Evolutionary conservation across 1,284 basidiomycete genomes (phyloP).

Genomic region (Malassezia japonica): DNA sequence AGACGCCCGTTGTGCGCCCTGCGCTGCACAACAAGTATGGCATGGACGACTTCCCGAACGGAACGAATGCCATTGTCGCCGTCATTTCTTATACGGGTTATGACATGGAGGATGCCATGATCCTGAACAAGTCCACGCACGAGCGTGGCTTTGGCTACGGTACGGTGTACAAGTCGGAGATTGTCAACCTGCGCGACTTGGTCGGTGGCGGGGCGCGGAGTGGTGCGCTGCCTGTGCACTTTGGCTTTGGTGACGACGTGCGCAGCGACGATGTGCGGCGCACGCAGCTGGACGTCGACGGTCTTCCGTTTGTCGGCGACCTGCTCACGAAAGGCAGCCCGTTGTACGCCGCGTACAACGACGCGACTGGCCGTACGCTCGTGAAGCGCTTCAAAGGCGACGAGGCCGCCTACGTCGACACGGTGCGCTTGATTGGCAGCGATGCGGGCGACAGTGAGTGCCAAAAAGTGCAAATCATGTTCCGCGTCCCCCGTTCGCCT

Average conservation of each 20-base stretch:
- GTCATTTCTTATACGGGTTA: conserved; percentile 99
- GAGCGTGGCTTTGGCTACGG: conserved; percentile 97
- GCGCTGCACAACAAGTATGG: conserved; percentile 87
- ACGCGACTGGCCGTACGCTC: conserved; percentile 69
- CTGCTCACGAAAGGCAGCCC: conserved; percentile 66
- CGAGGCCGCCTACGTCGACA: conserved; percentile 79
- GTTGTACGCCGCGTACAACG: conserved; percentile 68
- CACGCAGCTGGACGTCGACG: conserved; percentile 69
- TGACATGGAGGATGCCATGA: conserved; percentile 99
- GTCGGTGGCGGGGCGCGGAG: conserved; percentile 52
- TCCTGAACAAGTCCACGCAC: conserved; percentile 95
- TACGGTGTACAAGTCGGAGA: conserved; percentile 90
- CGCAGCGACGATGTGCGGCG: conserved; percentile 25
- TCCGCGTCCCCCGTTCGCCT: conserved; percentile 85
- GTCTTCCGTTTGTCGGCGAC: conserved; percentile 69
- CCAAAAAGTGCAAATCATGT: conserved; percentile 85
- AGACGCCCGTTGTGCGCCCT: conserved; percentile 89
- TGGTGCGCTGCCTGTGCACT: conserved; percentile 56
- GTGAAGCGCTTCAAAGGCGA: conserved; percentile 96
- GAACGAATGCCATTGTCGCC: conserved; percentile 94
- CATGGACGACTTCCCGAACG: conserved; percentile 97
- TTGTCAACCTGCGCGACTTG: conserved; percentile 77
- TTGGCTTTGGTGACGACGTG: conserved; percentile 63
- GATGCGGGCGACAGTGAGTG: conserved; percentile 78
- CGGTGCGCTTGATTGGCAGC: conserved; percentile 78